Evolutionary conservation across 2,329 filamentous ascomycete genomes (phyloP).

Genomic region (Aspergillus unguis): DNA sequence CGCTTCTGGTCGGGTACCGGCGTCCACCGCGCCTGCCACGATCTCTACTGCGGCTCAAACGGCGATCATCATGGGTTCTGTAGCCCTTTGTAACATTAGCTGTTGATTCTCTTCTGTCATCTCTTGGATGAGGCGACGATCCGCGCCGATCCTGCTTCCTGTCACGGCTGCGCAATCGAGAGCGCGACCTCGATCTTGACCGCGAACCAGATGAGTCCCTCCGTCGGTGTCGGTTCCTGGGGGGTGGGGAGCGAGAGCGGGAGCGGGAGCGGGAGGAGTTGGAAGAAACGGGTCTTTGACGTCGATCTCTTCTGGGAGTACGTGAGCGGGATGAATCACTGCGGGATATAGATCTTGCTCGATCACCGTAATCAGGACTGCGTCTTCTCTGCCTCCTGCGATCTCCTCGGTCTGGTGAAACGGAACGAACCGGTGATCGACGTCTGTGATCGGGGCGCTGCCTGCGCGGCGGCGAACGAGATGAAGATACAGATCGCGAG

Average conservation of each 20-base stretch:
- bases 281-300: conserved; percentile 40
- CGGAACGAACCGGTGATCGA: conserved; percentile 37
- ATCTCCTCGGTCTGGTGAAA: conserved; percentile 39
- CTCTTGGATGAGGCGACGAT: conserved; percentile 44
- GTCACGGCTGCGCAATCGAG: conserved; percentile 29
- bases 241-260: conserved; percentile 27
- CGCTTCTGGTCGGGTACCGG: conserved; percentile 22
- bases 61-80: conserved; percentile 41
- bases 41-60: conserved; percentile 25
- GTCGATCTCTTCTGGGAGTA: conserved; percentile 50
- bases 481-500: conserved; percentile 32
- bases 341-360: conserved; percentile 48
- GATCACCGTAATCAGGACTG: conserved; percentile 44
- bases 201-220: conserved; percentile 35
- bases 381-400: conserved; percentile 35
- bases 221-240: conserved; percentile 30
- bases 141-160: conserved; percentile 35
- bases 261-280: conserved; percentile 37
- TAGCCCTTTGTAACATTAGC: conserved; percentile 51
- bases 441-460: conserved; percentile 26
- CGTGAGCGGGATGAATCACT: conserved; percentile 54
- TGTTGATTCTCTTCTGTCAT: conserved; percentile 42
- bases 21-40: conserved; percentile 29
- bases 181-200: conserved; percentile 38
- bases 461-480: conserved; percentile 32